Conservation (phyloP, 495 filamentous ascomycete genomes). For the Trypethelium eluteriae region DNA sequence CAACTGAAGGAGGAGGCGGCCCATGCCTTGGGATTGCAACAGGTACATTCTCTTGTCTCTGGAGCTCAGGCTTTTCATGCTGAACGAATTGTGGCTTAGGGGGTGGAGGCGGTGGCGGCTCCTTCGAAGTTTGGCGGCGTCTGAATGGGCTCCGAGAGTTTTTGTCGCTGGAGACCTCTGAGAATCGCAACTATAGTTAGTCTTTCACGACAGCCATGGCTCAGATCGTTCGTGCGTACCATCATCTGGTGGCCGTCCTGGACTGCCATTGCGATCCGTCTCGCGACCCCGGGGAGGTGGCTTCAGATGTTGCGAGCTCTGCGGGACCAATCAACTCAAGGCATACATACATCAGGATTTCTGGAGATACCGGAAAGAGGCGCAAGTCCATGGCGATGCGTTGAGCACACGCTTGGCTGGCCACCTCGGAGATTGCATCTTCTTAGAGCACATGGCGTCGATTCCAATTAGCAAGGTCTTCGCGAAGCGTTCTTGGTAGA, state of each 20-base stretch:
- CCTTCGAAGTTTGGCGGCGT: conserved; percentile 3
- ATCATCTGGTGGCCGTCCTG: background rate
- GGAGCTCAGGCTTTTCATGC: background rate
- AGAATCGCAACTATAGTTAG: background rate
- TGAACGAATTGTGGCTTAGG: conserved; percentile 9
- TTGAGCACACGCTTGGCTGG: background rate
- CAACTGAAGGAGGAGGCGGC: conserved; percentile 1
- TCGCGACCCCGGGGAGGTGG: conserved; percentile 2
- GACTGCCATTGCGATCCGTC: conserved; percentile 11
- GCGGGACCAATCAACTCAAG: background rate
- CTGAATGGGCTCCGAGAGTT: conserved; percentile 9
- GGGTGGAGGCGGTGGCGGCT: conserved; percentile 5
- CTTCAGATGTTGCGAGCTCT: conserved; percentile 7
- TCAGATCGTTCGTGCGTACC: background rate
- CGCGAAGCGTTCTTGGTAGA: background rate
- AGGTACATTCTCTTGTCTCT: conserved; percentile 2
- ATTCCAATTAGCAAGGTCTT: background rate
- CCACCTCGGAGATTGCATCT: background rate
- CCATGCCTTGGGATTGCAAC: background rate
- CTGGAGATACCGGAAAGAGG: conserved; percentile 1
- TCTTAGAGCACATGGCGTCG: background rate
- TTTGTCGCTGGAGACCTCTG: background rate
- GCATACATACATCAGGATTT: background rate
- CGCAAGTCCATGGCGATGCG: conserved; percentile 3
- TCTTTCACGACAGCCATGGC: background rate